Evolutionary conservation across 2,329 filamentous ascomycete genomes (phyloP), one percentile per base, ranked within the genome.

Genomic region (Sporothrix variecibatus): DNA sequence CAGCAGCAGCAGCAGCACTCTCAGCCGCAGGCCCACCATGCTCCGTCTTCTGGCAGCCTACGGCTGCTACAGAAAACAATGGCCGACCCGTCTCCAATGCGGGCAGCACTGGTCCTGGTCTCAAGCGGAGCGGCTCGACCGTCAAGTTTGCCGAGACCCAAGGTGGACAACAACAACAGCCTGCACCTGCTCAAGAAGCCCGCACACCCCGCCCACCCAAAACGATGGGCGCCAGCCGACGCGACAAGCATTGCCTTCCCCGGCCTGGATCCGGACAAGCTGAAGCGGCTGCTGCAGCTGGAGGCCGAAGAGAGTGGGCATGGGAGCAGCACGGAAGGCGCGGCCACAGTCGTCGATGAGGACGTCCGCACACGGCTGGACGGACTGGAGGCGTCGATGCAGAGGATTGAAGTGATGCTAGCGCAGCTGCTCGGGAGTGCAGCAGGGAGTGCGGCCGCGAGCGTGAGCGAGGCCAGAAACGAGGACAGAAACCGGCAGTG

Each of bases 171-270:
- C 69, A 64, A 40, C 60, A 23, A 7, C 38, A 17, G 12, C 40
- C 23, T 7, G 34, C 9, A 43, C 12, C 64, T 38, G 28, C 28
- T 9, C 38, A 43, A 6, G 67, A 23, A 5, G 23, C 65, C 2
- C 51, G 67, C 43, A 38, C 71, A 4, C 71, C 72, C 12, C 68
- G 70, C 3, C 34, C 65, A n/a, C 40, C 60, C 15, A 75, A 71
- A 34, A 82, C 81, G 69, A 77, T 83, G 26, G 80, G 83, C 17
- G 83, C 83, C 65, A 76, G 75, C 65, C 84, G 88, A 49, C 83
- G 88, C 65, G 88, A 90, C 80, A 90, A 90, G 88, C 53, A 88
- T 89, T 74, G 82, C 84, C 75, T 89, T 88, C 74, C 87, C 87
- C 0, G 85, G 86, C 0, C 81, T 89, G 17, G 80, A 77, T 34